phyloP scores from a whole-genome alignment of 805 yeast genomes.

The Saccharomycopsis amapae region DNA sequence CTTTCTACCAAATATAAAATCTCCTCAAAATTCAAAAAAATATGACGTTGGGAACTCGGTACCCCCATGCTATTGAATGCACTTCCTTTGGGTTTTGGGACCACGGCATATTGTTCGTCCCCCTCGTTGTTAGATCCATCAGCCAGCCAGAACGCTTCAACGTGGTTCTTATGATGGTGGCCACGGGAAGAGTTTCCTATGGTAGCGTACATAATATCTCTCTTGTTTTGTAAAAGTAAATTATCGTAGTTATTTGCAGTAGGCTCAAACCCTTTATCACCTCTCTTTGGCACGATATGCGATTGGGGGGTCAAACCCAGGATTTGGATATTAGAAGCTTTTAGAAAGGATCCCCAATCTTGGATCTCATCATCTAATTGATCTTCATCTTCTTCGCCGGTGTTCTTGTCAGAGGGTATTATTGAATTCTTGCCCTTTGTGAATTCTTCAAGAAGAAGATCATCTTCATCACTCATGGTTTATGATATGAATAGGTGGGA shows the following conservation, averaged over 20 bases:
- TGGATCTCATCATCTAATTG: conserved; percentile 10
- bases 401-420: too few species aligned
- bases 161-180: conserved; percentile 31
- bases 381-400: conserved; percentile 15
- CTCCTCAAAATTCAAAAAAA: conserved; percentile 52
- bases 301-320: background rate
- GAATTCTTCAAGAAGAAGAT: background rate
- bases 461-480: background rate
- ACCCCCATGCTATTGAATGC: conserved; percentile 59
- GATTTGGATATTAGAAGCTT: conserved; percentile 1
- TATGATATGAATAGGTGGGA: background rate
- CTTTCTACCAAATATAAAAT: conserved; percentile 60
- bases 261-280: conserved; percentile 22
- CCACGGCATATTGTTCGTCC: conserved; percentile 25
- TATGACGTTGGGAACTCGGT: conserved; percentile 28
- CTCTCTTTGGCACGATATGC: conserved; percentile 16
- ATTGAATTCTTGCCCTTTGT: too few species aligned
- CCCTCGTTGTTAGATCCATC: conserved; percentile 5
- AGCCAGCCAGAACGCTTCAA: conserved; percentile 39
- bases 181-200: conserved; percentile 11
- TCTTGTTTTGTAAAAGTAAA: conserved; percentile 13
- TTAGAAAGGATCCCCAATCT: conserved; percentile 16
- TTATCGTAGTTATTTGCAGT: conserved; percentile 13
- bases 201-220: conserved; percentile 17
- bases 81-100: conserved; percentile 46